phyloP scores from a whole-genome alignment of 2,329 filamentous ascomycete genomes.

The Penicillium sp. region DNA sequence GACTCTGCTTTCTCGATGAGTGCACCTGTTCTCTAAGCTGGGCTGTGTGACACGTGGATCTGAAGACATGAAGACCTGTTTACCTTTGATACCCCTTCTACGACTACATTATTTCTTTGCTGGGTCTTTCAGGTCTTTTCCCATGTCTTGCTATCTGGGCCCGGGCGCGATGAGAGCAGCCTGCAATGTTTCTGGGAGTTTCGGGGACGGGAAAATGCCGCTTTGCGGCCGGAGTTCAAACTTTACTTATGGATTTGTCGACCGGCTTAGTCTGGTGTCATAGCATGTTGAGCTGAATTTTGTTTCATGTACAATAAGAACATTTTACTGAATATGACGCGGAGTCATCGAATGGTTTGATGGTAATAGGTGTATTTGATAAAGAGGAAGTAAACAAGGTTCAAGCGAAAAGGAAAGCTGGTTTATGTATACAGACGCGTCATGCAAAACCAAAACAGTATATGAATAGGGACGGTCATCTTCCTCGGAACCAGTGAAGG shows the following conservation, averaged over 20 bases:
- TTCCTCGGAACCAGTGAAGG: neutral
- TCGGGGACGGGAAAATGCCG: neutral
- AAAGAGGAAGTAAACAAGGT: neutral
- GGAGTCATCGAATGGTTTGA: neutral
- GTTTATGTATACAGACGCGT: neutral
- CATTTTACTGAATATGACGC: neutral
- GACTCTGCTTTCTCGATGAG: constrained; percentile 48
- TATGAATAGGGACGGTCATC: neutral
- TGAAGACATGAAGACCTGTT: neutral
- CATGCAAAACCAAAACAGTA: neutral
- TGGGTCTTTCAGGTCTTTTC: neutral
- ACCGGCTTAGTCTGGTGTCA: constrained; percentile 1
- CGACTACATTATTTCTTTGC: constrained; percentile 5
- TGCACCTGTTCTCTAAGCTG: constrained; percentile 31
- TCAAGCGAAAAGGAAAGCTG: neutral
- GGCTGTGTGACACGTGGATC: constrained; percentile 8
- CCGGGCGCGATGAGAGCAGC: neutral
- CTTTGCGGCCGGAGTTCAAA: neutral
- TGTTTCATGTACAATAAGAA: constrained; percentile 4
- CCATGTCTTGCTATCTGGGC: neutral
- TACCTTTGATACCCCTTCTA: neutral
- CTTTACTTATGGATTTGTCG: neutral
- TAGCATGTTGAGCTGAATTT: neutral
- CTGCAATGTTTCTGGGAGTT: neutral
- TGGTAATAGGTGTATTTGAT: neutral